Evolutionary conservation across 257 asterid species (phyloP), one percentile per base, ranked within the genome.

Genomic region (Echites panduratus): DNA sequence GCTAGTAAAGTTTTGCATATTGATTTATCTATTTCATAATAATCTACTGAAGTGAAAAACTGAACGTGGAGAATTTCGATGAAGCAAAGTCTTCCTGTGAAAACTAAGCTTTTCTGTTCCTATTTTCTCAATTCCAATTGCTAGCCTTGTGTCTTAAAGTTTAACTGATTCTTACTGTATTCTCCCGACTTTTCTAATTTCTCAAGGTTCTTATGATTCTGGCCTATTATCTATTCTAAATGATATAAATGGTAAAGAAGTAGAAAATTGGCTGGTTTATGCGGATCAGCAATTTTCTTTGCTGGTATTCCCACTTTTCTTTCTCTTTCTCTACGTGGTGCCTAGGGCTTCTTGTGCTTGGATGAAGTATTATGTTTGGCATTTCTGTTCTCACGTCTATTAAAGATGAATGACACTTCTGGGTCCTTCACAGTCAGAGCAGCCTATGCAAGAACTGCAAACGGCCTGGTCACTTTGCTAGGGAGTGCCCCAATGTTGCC

Each of bases 401-500:
- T 24, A 7, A 5, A 19, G 24, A 70, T 45, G 52, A 58, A 53
- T 71, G 47, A 61, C 40, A 40, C n/a, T 75, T 72, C 45, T 49
- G 20, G 52, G 63, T 73, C 74, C 72, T 81, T 71, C 77, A 86
- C 96, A 88, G 98, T 72, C 90, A 88, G 77, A 89, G 69, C 81
- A 75, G 82, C 74, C 81, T 93, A 85, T 93, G 98, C 90, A 93
- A 93, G 82, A 93, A 93, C 83, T 93, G 98, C 87, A 93, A 88
- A 76, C 83, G 96, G 82, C 97, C 97, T 65, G 98, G 98, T 73
- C 98, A 93, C 81, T 93, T 83, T 85, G 98, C 98, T 20, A 86
- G 98, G 82, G 98, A 90, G 71, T 90, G 98, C 87, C 89, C 98
- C 74, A 90, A 86, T 79, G 97, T 87, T 66, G 97, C 97, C 79